Base-by-base conservation (phyloP, 1,284 basidiomycete species). In the Rhodotorula sp. region DNA sequence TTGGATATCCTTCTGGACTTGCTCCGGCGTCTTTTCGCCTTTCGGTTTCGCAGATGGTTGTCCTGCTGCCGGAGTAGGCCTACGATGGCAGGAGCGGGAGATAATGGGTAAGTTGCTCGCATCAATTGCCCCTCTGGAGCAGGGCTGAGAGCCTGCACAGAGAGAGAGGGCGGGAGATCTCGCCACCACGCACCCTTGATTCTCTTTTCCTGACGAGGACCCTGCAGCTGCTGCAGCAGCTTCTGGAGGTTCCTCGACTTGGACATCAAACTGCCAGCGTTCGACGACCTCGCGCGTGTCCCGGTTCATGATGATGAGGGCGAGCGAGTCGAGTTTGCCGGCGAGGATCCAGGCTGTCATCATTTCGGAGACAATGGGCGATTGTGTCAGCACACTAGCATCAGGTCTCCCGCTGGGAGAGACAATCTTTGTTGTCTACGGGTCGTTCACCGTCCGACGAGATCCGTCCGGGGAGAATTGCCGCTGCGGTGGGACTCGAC, bases 191-290 rank as follows among this genome's bases (percentile, higher is more conserved):
- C 56, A 73, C 72, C 52, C 65, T 23, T 64, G 47, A 26, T 71
- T 78, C 63, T 78, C 70, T 56, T 76, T 79, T 64, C 62, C 76
- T 18, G 58, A 69, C 12, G 12, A 12, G 26, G 20, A 5, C 21
- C 18, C 49, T 12, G 54, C n/a, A 56, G 43, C 49, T 12, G 54
- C n/a, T 31, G 43, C 58, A 26, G 31, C 52, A 46, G n/a, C 52
- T 23, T 62, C 57, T 21, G 62, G 62, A 20, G 73, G 70, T 49
- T 84, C 83, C 74, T 86, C 84, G 58, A 95, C 86, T 79, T 94
- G 90, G 79, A 99, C 87, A 82, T 98, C 94, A 82, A 99, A 99
- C 67, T 97, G 94, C 97, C 97, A 99, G 74, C 97, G 87, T 82
- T 99, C 97, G 63, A 97, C 86, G 1, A 95, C 91, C 71, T 90